Percentiles rank a stretch among this genome's conserved stretches.
Conservation (phyloP, 768 basidiomycete species). For the Suillus americanus region DNA sequence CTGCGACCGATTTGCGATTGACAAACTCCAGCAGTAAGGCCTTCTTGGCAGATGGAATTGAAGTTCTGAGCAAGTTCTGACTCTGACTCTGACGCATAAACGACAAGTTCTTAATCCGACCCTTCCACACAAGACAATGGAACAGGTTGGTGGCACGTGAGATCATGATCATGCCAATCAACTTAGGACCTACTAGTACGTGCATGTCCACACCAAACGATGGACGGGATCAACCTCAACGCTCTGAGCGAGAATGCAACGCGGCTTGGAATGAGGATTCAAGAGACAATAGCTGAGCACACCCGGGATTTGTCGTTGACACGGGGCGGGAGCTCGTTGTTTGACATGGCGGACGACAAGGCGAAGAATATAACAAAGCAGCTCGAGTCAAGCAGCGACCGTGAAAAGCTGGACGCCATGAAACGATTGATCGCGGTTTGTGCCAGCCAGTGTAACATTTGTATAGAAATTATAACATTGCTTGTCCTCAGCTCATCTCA, state of each 20-base stretch:
- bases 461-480: slow-evolving; percentile 6
- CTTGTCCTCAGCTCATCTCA: slow-evolving; percentile 72
- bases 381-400: slow-evolving; percentile 84
- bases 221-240: slow-evolving; percentile 37
- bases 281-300: slow-evolving; percentile 80
- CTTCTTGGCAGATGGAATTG: not conserved
- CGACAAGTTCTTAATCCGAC: not conserved
- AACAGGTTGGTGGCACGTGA: not conserved
- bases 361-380: slow-evolving; percentile 80
- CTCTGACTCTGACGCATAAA: not conserved
- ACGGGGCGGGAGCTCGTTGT: slow-evolving; percentile 54
- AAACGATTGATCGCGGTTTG: slow-evolving; percentile 91
- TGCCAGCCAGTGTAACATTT: slow-evolving; percentile 15
- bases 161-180: not conserved
- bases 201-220: slow-evolving; percentile 11
- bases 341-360: slow-evolving; percentile 79
- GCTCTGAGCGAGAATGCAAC: slow-evolving; percentile 78
- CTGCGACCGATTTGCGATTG: not conserved
- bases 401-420: slow-evolving; percentile 93
- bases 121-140: no score
- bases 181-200: not conserved
- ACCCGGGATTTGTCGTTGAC: slow-evolving; percentile 69
- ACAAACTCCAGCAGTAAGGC: not conserved
- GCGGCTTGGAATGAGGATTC: slow-evolving; percentile 77
- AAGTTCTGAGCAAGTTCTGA: not conserved